Percentiles rank a stretch among this genome's conserved stretches.
phyloP scores from a whole-genome alignment of 2,329 filamentous ascomycete species.

The Cladosporium sp. region DNA sequence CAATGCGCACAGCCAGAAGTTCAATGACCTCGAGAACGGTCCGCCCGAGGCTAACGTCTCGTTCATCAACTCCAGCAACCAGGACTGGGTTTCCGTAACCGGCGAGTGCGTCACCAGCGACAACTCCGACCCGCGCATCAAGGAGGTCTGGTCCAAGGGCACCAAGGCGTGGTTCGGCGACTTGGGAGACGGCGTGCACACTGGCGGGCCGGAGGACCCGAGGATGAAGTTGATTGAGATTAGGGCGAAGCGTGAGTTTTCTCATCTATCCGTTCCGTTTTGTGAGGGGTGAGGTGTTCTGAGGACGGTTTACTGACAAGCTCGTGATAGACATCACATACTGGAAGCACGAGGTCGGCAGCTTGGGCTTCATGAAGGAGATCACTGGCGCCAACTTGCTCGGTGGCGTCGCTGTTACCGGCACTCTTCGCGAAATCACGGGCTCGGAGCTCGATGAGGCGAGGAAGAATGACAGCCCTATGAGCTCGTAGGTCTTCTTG shows the following conservation, averaged over 20 bases:
- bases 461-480: slow-evolving; percentile 31
- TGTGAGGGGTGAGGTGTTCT: not conserved
- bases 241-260: slow-evolving; percentile 36
- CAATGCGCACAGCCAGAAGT: slow-evolving; percentile 52
- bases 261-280: too few species aligned
- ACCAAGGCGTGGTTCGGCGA: slow-evolving; percentile 54
- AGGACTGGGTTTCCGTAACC: slow-evolving; percentile 52
- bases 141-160: slow-evolving; percentile 47
- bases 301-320: slow-evolving; percentile 20
- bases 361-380: slow-evolving; percentile 38
- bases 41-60: slow-evolving; percentile 45
- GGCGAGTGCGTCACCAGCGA: slow-evolving; percentile 45
- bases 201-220: slow-evolving; percentile 50
- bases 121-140: slow-evolving; percentile 52
- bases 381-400: slow-evolving; percentile 35
- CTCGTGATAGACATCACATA: slow-evolving; percentile 37
- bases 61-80: slow-evolving; percentile 50
- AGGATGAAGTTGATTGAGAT: slow-evolving; percentile 49
- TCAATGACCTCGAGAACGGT: slow-evolving; percentile 48
- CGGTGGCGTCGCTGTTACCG: slow-evolving; percentile 40
- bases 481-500: slow-evolving; percentile 28
- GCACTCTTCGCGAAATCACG: slow-evolving; percentile 37
- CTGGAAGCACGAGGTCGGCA: slow-evolving; percentile 35
- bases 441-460: slow-evolving; percentile 38
- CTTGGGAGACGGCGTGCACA: slow-evolving; percentile 52